phyloP scores from a whole-genome alignment of 2,329 filamentous ascomycete genomes.

The Ophiobolus disseminans region DNA sequence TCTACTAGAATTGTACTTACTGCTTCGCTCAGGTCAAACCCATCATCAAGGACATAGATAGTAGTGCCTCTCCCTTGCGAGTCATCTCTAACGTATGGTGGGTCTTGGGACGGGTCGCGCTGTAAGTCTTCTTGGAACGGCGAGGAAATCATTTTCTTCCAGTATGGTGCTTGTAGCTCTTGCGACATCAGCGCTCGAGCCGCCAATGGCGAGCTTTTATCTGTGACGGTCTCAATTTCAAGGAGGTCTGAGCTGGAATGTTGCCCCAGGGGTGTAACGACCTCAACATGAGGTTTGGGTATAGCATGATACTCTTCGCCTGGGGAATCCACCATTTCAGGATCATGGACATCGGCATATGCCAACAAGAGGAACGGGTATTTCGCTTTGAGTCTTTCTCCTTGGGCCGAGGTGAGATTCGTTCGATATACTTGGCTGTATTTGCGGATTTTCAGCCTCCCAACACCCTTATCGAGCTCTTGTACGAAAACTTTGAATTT shows the following conservation, averaged over 20 bases:
- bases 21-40: conserved; percentile 7
- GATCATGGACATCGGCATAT: neutral
- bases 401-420: too few relatives aligned
- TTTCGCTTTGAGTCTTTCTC: too few relatives aligned
- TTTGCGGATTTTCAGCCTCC: too few relatives aligned
- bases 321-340: neutral
- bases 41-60: conserved; percentile 14
- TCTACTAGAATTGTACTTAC: too few relatives aligned
- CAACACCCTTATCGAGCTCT: conserved; percentile 11
- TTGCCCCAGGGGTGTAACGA: too few relatives aligned
- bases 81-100: conserved; percentile 8
- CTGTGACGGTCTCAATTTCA: too few relatives aligned
- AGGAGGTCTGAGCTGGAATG: too few relatives aligned
- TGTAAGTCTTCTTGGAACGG: neutral
- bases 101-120: neutral
- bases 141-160: conserved; percentile 16
- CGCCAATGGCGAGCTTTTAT: too few relatives aligned
- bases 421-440: too few relatives aligned
- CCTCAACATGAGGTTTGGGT: neutral
- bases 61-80: conserved; percentile 10
- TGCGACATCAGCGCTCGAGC: neutral
- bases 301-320: neutral
- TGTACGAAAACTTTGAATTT: conserved; percentile 13
- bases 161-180: conserved; percentile 8
- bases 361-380: too few relatives aligned